Conservation (phyloP, 345 rosid genomes). For the Streptanthus diversifolius region DNA sequence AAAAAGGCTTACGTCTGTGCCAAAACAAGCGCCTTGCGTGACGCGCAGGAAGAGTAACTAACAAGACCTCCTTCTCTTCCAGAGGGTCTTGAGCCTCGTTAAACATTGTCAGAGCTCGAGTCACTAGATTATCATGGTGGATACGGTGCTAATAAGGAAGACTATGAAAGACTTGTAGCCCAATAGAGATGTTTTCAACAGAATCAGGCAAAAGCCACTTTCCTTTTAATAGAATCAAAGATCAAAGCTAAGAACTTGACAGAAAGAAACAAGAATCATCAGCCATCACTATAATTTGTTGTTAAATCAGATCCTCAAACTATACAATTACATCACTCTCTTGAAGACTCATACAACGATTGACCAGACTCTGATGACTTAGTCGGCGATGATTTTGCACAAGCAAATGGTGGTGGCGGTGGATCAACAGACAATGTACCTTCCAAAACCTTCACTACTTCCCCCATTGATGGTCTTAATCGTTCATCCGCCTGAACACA, state of each 20-base stretch:
- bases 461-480: slow-evolving; percentile 72
- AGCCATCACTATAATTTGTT: slow-evolving; percentile 22
- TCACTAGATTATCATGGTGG: neutral
- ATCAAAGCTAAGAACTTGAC: slow-evolving; percentile 4
- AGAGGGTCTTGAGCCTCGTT: neutral
- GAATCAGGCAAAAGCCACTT: neutral
- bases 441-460: slow-evolving; percentile 78
- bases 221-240: slow-evolving; percentile 1
- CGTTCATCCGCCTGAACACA: slow-evolving; percentile 64
- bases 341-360: slow-evolving; percentile 15
- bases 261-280: slow-evolving; percentile 22
- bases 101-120: neutral
- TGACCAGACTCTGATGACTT: slow-evolving; percentile 38
- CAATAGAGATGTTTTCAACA: neutral
- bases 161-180: neutral
- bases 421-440: slow-evolving; percentile 73
- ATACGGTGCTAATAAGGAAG: neutral
- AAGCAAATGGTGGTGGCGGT: slow-evolving; percentile 56
- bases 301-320: slow-evolving; percentile 30
- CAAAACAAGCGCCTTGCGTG: neutral
- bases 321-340: slow-evolving; percentile 19
- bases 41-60: neutral
- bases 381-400: slow-evolving; percentile 30
- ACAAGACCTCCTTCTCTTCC: neutral
- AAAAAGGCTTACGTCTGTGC: neutral